Base-by-base conservation (phyloP, 306 rosid species). In the Fragaria iinumae region DNA sequence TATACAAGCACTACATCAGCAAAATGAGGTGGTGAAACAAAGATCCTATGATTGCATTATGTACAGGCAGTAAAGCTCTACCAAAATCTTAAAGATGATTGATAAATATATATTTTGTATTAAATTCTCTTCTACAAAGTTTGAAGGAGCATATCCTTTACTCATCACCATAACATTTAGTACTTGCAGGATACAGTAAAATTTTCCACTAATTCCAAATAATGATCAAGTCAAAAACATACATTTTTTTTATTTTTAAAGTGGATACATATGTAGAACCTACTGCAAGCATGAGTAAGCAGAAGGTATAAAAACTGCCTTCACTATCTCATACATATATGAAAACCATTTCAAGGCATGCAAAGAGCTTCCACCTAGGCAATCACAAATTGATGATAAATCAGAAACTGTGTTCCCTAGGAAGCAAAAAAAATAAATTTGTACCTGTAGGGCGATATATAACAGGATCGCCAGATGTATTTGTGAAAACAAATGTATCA, bases 381-480 rank as follows among this genome's bases (percentile, higher is more conserved):
- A 11, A 11, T 53, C 11, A 20, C 25, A 53, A 53, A 5, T 55
- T n/a, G 62, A 55, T 53, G 66, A 72, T 8, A 29, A 57, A 17
- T 57, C 55, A 47, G 41, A 71, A 32, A 11, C 43, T 25, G 11
- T 52, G 43, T 34, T 39, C 17, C 41, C 3, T 18, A 25, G 8
- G 62, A 69, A 75, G 70, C 27, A 50, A 74, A 76, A 3, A 73
- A 8, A 63, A 49, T 11, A 39, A 38, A 68, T n/a, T n/a, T 57
- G 74, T 87, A 94, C 98, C 96, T 83, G 97, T 94, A 76, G 97
- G 97, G 79, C 83, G 96, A 82, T 80, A 94, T 55, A 94, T 79
- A 71, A 77, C 86, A 81, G 97, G 91, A 81, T 83, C 80, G 21
- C 93, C 97, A 48, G 90, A 55, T 70, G 66, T 84, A 81, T 87